phyloP scores from a whole-genome alignment of 1,139 yeast genomes.

The Geotrichum cucujoidarum region DNA sequence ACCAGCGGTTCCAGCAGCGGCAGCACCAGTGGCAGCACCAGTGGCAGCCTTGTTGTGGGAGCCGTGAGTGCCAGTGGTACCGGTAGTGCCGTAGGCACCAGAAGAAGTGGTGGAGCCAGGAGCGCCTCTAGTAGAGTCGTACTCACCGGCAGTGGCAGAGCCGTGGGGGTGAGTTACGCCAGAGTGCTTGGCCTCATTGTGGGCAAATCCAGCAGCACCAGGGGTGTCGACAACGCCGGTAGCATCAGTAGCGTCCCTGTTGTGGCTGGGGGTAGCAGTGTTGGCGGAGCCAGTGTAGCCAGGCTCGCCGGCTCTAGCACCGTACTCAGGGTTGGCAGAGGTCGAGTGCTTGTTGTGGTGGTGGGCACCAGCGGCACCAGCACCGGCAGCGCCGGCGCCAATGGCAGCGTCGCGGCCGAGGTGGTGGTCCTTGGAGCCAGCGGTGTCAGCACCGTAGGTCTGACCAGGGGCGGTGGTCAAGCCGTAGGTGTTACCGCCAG shows the following conservation, averaged over 20 bases:
- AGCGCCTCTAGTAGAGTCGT: not conserved
- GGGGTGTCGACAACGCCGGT: conserved; percentile 12
- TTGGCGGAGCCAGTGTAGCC: conserved; percentile 14
- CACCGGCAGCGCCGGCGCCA: conserved; percentile 15
- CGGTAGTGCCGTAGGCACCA: not conserved
- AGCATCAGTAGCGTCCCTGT: conserved; percentile 4
- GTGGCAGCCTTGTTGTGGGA: not conserved
- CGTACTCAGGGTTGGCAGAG: not conserved
- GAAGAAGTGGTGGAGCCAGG: not conserved
- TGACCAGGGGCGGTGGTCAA: not conserved
- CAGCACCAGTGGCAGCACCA: not conserved
- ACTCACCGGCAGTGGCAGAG: not conserved
- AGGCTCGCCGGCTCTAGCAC: not conserved
- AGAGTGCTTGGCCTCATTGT: not conserved
- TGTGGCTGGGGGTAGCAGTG: conserved; percentile 5
- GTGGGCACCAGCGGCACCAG: conserved; percentile 14
- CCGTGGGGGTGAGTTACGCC: not conserved
- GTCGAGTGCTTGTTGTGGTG: not conserved
- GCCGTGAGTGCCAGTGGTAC: conserved; percentile 2
- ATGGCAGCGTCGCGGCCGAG: not conserved
- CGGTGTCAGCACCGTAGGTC: not conserved
- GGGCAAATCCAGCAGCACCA: conserved; percentile 16
- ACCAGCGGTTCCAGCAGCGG: not conserved
- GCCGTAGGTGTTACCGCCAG: not conserved
- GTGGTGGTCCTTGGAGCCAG: not conserved